Evolutionary conservation across 352 stramenopile species (phyloP).

Genomic region (Globisporangium echinulatum): DNA sequence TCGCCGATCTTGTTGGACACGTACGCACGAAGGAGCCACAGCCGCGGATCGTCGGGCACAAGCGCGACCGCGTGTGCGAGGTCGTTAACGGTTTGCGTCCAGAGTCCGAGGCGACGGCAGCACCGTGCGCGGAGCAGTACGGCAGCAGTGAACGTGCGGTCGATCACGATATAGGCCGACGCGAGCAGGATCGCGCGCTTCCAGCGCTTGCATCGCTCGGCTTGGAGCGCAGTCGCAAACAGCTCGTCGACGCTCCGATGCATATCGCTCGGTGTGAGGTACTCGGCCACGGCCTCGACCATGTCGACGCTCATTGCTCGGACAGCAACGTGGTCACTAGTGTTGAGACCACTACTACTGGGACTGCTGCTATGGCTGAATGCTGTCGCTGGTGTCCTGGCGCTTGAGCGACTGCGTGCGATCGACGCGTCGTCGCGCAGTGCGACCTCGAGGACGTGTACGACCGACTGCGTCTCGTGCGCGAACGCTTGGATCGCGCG

Average conservation of each 20-base stretch:
- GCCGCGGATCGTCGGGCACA: slow-evolving; percentile 42
- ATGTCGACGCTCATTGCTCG: slow-evolving; percentile 40
- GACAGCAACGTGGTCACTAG: slow-evolving; percentile 17
- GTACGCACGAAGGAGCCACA: slow-evolving; percentile 51
- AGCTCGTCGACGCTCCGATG: slow-evolving; percentile 59
- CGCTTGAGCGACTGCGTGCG: too few species aligned
- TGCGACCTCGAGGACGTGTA: slow-evolving; percentile 41
- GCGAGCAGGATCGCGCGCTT: slow-evolving; percentile 65
- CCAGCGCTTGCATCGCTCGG: slow-evolving; percentile 54
- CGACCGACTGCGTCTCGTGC: slow-evolving; percentile 53
- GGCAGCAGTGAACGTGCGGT: slow-evolving; percentile 52
- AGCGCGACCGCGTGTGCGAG: slow-evolving; percentile 42
- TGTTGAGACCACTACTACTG: not conserved
- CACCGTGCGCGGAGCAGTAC: slow-evolving; percentile 57
- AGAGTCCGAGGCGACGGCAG: slow-evolving; percentile 63
- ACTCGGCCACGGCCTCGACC: slow-evolving; percentile 34
- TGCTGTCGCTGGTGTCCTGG: not conserved
- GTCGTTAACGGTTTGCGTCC: slow-evolving; percentile 69
- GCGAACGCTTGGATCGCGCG: slow-evolving; percentile 57
- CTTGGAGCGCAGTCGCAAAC: slow-evolving; percentile 40
- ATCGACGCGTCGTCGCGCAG: slow-evolving; percentile 41
- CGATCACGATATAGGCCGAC: slow-evolving; percentile 60
- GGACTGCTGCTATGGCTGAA: not conserved
- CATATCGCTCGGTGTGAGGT: slow-evolving; percentile 50
- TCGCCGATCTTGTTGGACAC: slow-evolving; percentile 53